Evolutionary conservation across 805 yeast genomes (phyloP), one percentile per base, ranked within the genome.

Genomic region (Pichia cephalocereana): DNA sequence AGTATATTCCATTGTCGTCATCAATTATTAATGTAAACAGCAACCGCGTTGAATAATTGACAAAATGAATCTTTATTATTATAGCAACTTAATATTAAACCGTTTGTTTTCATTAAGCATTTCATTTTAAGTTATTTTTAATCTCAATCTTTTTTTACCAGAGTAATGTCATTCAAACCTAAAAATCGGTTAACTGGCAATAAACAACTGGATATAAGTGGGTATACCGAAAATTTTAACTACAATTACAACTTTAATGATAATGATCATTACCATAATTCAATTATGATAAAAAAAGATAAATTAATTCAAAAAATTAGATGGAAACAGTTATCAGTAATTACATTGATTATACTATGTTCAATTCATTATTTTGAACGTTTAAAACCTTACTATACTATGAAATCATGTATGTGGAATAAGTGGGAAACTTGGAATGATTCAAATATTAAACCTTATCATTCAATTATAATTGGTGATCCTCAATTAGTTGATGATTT

Each of bases 401-500:
- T 83, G 17, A 54, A 60, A 8, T 50, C 60, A 30, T 83, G 89
- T 58, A 54, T 64, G 6, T 89, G 96, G 96, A 57, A 64, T 2
- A 62, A 61, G 0, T 84, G 91, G 90, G 88, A 82, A 54, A 42
- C 63, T 6, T 81, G 87, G 86, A 23, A 23, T 23, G 56, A 64
- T 1, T 11, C 38, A 10, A 48, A 43, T 8, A 41, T 62, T 2
- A 46, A 50, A n/a, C 67, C 67, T 7, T 55, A 57, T 46, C 59
- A 55, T 39, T 41, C 61, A 2, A 51, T 63, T 32, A 38, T 93
- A 12, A 72, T 87, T 36, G 98, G 97, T 0, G 99, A 93, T 61
- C 99, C 99, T 0, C 99, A 93, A 63, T 72, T 93, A 40, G 83
- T 93, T 58, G 99, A 93, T 60, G 83, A 73, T 27, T 79, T 85